phyloP scores from a whole-genome alignment of 805 yeast species.

The Yamadazyma paraphyllophila region DNA sequence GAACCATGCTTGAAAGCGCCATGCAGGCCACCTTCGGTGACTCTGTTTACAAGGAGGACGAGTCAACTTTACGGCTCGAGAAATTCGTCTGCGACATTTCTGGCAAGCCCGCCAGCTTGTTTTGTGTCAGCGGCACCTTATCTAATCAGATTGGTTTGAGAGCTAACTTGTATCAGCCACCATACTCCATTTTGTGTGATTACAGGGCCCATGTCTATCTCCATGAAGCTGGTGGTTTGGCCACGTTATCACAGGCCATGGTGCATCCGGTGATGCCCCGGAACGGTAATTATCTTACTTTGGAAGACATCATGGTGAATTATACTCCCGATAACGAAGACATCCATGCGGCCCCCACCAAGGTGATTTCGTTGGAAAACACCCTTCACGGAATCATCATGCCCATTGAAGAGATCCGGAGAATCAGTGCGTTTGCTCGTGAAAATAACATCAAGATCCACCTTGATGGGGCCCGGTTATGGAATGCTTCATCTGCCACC shows the following conservation, averaged over 20 bases:
- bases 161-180: constrained; percentile 41
- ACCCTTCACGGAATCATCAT: constrained; percentile 42
- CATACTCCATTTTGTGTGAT: constrained; percentile 40
- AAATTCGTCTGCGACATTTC: constrained; percentile 31
- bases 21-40: constrained; percentile 36
- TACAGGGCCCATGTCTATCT: constrained; percentile 35
- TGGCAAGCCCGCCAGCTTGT: constrained; percentile 40
- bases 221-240: constrained; percentile 44
- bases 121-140: constrained; percentile 42
- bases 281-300: constrained; percentile 34
- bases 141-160: constrained; percentile 42
- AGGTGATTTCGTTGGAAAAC: constrained; percentile 42
- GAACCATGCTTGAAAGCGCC: constrained; percentile 60
- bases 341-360: constrained; percentile 44
- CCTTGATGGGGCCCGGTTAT: constrained; percentile 44
- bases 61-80: constrained; percentile 32
- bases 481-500: constrained; percentile 43
- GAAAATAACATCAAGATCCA: constrained; percentile 35
- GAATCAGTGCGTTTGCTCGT: constrained; percentile 34
- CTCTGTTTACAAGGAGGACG: constrained; percentile 43
- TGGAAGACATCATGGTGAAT: constrained; percentile 36
- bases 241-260: constrained; percentile 43
- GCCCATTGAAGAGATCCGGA: constrained; percentile 39
- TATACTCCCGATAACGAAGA: constrained; percentile 44
- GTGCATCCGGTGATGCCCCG: constrained; percentile 36